These are phyloP conservation scores for Isoetes taiwanensis DNA, from an alignment of 75 land plant species.

Conservation along the genomic window DNA sequence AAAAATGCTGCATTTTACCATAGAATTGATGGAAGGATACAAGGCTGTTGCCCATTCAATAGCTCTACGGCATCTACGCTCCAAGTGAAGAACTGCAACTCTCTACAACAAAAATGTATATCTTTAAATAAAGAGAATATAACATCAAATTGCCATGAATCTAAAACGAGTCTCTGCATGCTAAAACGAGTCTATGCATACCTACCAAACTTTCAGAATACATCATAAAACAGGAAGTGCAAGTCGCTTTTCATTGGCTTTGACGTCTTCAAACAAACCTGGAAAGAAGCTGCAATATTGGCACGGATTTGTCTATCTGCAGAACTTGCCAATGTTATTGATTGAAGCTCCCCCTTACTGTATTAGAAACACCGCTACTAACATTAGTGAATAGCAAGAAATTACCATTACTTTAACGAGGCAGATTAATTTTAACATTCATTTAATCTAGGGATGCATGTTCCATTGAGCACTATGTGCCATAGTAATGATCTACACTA, in stretches of 20 bases:
- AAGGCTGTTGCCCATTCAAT: constrained; percentile 80
- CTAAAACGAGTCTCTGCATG: neutral
- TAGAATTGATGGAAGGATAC: constrained; percentile 54
- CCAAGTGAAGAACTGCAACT: constrained; percentile 89
- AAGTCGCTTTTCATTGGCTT: too few relatives aligned
- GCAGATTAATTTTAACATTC: too few relatives aligned
- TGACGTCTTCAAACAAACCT: too few relatives aligned
- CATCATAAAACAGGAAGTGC: too few relatives aligned
- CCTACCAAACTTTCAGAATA: neutral
- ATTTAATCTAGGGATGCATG: too few relatives aligned
- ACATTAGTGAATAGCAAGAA: too few relatives aligned
- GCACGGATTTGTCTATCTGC: constrained; percentile 71
- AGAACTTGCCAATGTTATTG: constrained; percentile 33
- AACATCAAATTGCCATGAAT: neutral
- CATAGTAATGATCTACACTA: too few relatives aligned
- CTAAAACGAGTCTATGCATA: neutral
- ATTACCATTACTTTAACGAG: too few relatives aligned
- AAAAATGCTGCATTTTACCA: constrained; percentile 36
- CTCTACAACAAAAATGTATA: constrained; percentile 41
- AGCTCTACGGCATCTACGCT: constrained; percentile 86
- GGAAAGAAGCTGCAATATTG: constrained; percentile 95
- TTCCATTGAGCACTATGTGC: too few relatives aligned
- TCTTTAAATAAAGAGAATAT: neutral
- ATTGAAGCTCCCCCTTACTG: constrained; percentile 38
- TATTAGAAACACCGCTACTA: too few relatives aligned